Conservation (phyloP, 2,329 filamentous ascomycete species). For the Trichoderma atrobrunneum region DNA sequence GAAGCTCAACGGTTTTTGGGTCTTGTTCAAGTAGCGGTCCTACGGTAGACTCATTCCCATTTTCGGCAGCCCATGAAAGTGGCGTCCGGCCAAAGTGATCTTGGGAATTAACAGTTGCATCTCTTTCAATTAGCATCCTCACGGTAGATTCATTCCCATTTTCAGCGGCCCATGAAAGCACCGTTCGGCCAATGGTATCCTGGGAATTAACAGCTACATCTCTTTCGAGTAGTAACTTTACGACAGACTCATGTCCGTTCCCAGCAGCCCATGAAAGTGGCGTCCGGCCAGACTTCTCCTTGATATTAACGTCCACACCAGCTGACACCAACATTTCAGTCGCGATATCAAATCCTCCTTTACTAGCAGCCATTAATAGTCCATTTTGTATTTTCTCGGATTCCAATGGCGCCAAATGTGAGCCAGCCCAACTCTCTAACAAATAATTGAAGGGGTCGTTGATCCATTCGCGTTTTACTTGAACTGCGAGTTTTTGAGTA, state of each 20-base stretch:
- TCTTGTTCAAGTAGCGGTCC: not conserved
- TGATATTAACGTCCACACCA: accelerated
- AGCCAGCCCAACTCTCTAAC: not conserved
- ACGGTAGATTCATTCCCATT: not conserved
- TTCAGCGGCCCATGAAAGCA: not conserved
- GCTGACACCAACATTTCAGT: not conserved
- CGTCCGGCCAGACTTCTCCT: too few relatives aligned
- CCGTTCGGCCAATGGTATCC: not conserved
- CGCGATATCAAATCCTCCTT: not conserved
- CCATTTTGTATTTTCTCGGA: accelerated
- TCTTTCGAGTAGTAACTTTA: not conserved
- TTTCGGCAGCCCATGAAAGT: not conserved
- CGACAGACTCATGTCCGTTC: not conserved
- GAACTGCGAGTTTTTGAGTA: not conserved
- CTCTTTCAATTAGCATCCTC: not conserved
- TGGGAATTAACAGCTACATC: too few relatives aligned
- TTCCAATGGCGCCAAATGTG: accelerated
- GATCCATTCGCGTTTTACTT: accelerated
- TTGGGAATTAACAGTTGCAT: accelerated
- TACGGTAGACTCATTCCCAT: not conserved
- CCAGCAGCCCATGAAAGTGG: not conserved
- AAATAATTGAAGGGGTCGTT: not conserved
- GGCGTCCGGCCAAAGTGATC: not conserved
- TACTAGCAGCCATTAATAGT: not conserved
- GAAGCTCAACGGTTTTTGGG: too few relatives aligned